Percentiles rank a stretch among this genome's conserved stretches.
Conservation (phyloP, 352 stramenopile species). For the Globisporangium parvum region DNA sequence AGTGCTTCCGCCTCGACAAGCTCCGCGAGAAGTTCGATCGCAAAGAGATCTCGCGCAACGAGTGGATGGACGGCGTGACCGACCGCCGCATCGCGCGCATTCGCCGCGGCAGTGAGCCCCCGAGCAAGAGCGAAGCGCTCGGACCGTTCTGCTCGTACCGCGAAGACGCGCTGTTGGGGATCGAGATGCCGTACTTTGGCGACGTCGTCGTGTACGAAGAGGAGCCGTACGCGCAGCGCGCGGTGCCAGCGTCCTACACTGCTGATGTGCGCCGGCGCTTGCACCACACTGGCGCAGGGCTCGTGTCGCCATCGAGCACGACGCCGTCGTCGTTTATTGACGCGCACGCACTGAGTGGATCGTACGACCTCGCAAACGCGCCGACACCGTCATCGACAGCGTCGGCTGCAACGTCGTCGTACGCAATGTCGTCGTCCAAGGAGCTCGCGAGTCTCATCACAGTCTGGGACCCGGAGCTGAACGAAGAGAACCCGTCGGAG, state of each 20-base stretch:
- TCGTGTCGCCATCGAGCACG: constrained; percentile 11
- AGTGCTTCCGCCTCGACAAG: constrained; percentile 84
- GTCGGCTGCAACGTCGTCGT: constrained; percentile 10
- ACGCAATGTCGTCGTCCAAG: constrained; percentile 20
- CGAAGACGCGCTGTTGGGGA: constrained; percentile 73
- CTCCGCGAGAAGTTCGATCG: constrained; percentile 86
- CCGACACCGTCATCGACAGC: constrained; percentile 10
- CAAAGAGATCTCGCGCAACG: constrained; percentile 78
- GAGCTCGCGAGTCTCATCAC: constrained; percentile 52
- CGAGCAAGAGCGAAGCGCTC: constrained; percentile 57
- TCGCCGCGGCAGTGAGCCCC: constrained; percentile 69
- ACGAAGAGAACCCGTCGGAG: constrained; percentile 91
- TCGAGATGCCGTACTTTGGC: constrained; percentile 90
- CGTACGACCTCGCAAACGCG: constrained; percentile 32
- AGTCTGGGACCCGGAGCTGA: constrained; percentile 83
- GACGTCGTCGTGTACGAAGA: constrained; percentile 92
- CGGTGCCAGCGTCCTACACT: constrained; percentile 47
- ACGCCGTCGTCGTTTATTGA: constrained; percentile 25
- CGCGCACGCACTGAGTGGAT: constrained; percentile 33
- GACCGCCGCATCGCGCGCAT: constrained; percentile 82
- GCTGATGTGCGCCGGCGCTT: constrained; percentile 35
- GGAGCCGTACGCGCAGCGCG: constrained; percentile 81
- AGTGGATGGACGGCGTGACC: constrained; percentile 91
- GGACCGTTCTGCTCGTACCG: constrained; percentile 78
- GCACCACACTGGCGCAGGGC: constrained; percentile 25